Evolutionary conservation across 228 moss, liverwort and hornwort genomes (phyloP), one percentile per base, ranked within the genome.

Genomic region (Sphagnum magellanicum): DNA sequence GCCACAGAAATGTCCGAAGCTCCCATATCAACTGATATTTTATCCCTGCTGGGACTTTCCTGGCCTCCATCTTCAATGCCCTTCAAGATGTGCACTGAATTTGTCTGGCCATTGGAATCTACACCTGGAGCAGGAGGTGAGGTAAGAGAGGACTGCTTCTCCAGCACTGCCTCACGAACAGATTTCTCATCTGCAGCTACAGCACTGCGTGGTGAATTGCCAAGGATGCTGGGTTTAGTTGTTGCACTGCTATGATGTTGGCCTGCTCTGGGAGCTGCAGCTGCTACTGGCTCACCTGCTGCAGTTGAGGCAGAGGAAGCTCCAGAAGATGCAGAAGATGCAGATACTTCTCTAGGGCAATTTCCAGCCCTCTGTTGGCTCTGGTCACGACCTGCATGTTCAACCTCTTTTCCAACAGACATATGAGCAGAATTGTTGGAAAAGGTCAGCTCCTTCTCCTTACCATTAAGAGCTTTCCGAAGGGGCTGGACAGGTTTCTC

Each of bases 11-110:
- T 73, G 49, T 90, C 88, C 8, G 68, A 10, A 46, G 60, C 69
- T 6, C 65, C 77, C 17, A 13, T 63, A 68, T 88, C 94, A 16
- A 6, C 53, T 17, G 63, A 53, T 50, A 68, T 65, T 1, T 71
- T 72, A 51, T 87, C 90, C 66, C 70, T 77, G 48, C 53, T 82
- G 48, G 86, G 86, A 64, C 88, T 88, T 53, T 91, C 85, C 0
- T 84, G 77, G 75, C 68, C 75, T 60, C 60, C 67, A 66, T 75
- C 79, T 48, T 77, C 83, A 49, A 68, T 65, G 57, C 84, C 90
- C 73, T 81, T 89, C 76, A 67, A 72, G 10, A 66, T 66, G 50
- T 84, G 88, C 3, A 81, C 70, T 8, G 47, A 76, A 63, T 51
- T 76, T 71, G 73, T 81, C 0, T 81, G 76, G 70, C 59, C 59